Conservation (phyloP, 805 yeast genomes). For the Middelhovenomyces tepae region DNA sequence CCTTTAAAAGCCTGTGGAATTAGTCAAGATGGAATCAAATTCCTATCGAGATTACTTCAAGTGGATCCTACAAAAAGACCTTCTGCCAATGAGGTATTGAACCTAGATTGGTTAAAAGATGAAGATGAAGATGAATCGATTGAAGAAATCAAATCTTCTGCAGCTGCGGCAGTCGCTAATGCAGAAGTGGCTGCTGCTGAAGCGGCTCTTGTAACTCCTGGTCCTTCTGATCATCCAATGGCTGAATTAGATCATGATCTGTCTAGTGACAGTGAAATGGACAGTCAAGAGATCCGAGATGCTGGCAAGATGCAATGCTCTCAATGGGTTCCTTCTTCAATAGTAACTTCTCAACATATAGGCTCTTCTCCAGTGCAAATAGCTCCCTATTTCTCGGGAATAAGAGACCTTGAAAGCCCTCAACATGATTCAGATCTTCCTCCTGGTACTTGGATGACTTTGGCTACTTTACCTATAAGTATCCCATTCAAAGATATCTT, state of each 20-base stretch:
- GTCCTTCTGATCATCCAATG: neutral
- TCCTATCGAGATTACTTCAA: constrained; percentile 38
- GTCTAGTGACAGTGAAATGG: constrained; percentile 13
- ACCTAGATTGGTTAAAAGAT: neutral
- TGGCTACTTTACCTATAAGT: constrained; percentile 44
- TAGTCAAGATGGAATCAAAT: constrained; percentile 61
- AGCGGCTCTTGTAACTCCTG: neutral
- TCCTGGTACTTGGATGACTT: constrained; percentile 53
- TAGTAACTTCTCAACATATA: constrained; percentile 3
- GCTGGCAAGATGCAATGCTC: constrained; percentile 18
- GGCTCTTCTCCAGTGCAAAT: constrained; percentile 1
- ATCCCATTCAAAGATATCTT: constrained; percentile 39
- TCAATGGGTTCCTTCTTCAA: constrained; percentile 9
- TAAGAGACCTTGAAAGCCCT: constrained; percentile 16
- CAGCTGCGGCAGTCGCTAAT: neutral
- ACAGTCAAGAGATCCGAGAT: constrained; percentile 18
- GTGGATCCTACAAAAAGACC: constrained; percentile 3
- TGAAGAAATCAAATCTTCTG: constrained; percentile 1
- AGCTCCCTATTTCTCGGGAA: constrained; percentile 9
- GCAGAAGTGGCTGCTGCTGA: neutral
- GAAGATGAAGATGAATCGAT: neutral
- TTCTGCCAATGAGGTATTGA: constrained; percentile 2
- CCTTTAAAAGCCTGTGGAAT: constrained; percentile 53
- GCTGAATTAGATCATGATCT: constrained; percentile 4
- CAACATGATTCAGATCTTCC: constrained; percentile 30